A percentile compares a stretch with the other conserved stretches of the same genome.
phyloP scores from a whole-genome alignment of 305 asterid species.

The Striga hermonthica region DNA sequence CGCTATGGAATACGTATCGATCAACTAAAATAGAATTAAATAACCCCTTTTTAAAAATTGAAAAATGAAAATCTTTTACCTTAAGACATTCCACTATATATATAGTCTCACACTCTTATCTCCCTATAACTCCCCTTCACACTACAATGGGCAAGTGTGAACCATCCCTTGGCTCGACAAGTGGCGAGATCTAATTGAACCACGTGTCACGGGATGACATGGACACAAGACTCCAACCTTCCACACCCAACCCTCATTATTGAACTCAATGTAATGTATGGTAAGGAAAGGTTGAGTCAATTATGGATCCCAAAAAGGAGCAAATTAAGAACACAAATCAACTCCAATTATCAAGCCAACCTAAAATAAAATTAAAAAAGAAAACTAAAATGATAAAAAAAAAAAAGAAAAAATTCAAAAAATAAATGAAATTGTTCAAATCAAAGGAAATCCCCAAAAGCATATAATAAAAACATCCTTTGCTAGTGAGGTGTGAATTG shows the following conservation, averaged over 20 bases:
- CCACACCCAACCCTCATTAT: slow-evolving; percentile 57
- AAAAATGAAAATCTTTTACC: too few relatives aligned
- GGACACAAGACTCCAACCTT: slow-evolving; percentile 59
- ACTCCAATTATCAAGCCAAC: slow-evolving; percentile 42
- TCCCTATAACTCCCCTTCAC: neutral
- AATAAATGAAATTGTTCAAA: neutral
- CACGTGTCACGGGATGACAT: slow-evolving; percentile 45
- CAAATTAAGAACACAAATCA: slow-evolving; percentile 41
- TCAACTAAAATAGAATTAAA: too few relatives aligned
- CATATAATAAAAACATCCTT: slow-evolving; percentile 40
- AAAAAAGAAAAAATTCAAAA: neutral
- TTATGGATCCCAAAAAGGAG: slow-evolving; percentile 61
- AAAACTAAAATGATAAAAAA: neutral
- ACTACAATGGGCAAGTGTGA: slow-evolving; percentile 23
- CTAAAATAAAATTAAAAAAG: neutral
- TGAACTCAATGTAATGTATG: slow-evolving; percentile 42
- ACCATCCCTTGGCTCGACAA: slow-evolving; percentile 32
- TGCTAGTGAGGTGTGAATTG: slow-evolving; percentile 25
- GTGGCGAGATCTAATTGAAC: slow-evolving; percentile 35
- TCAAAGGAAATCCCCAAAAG: slow-evolving; percentile 28
- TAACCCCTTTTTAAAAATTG: too few relatives aligned
- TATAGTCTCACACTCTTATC: too few relatives aligned
- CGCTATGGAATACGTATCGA: too few relatives aligned
- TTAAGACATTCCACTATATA: too few relatives aligned
- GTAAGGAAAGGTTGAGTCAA: slow-evolving; percentile 32